phyloP scores from a whole-genome alignment of 805 yeast species.

The Wickerhamiella hasegawae region DNA sequence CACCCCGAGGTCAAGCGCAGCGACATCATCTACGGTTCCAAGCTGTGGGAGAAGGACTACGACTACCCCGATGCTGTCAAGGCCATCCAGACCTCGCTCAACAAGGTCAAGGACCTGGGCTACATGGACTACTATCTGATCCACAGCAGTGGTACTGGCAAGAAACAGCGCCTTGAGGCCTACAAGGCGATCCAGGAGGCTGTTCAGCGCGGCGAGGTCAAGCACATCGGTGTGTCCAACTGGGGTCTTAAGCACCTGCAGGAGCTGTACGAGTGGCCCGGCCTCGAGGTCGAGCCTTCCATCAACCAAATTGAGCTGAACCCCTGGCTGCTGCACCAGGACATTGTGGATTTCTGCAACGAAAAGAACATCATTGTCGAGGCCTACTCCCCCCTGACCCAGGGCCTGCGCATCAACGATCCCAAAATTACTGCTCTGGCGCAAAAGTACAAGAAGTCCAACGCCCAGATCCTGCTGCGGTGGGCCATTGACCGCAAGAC shows the following conservation, averaged over 20 bases:
- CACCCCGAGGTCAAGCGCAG: conserved; percentile 36
- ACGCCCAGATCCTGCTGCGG: conserved; percentile 32
- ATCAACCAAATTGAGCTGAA: conserved; percentile 73
- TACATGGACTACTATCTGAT: conserved; percentile 61
- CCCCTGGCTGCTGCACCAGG: conserved; percentile 62
- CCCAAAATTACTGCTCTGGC: conserved; percentile 22
- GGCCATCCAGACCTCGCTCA: conserved; percentile 43
- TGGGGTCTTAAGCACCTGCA: conserved; percentile 40
- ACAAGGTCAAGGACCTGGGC: conserved; percentile 34
- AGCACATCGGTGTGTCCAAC: conserved; percentile 48
- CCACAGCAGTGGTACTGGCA: conserved; percentile 30
- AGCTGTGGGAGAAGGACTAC: conserved; percentile 47
- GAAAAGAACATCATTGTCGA: conserved; percentile 42
- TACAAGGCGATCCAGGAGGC: conserved; percentile 44
- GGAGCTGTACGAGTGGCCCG: conserved; percentile 34
- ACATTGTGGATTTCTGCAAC: conserved; percentile 45
- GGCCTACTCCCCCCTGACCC: conserved; percentile 69
- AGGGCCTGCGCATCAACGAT: conserved; percentile 36
- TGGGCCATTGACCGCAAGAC: conserved; percentile 36
- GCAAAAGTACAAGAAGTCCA: conserved; percentile 25
- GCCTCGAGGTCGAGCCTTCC: conserved; percentile 40
- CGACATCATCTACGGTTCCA: conserved; percentile 41
- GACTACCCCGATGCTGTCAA: conserved; percentile 26
- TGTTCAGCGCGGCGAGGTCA: conserved; percentile 33
- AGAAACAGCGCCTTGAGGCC: conserved; percentile 27